phyloP scores from a whole-genome alignment of 2,329 filamentous ascomycete species.

The Alternaria solani region DNA sequence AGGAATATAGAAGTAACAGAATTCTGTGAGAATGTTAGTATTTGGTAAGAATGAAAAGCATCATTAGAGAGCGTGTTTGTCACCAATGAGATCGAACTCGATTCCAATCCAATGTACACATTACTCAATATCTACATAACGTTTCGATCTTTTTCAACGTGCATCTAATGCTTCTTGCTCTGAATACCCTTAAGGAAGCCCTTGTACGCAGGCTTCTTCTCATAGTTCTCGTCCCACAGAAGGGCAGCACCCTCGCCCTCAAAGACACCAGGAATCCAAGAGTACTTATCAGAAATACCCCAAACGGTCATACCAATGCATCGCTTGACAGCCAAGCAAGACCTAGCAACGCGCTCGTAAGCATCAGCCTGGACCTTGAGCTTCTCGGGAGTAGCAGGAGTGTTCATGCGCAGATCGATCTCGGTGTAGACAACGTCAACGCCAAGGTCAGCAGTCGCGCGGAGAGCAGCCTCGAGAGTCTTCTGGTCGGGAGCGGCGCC shows the following conservation, averaged over 20 bases:
- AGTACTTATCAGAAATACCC: slow-evolving; percentile 54
- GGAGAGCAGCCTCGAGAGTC: slow-evolving; percentile 58
- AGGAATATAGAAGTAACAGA: too few species aligned
- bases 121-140: not conserved
- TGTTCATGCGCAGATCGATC: slow-evolving; percentile 64
- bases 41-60: not conserved
- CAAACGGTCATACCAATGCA: slow-evolving; percentile 59
- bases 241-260: slow-evolving; percentile 48
- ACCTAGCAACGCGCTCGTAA: slow-evolving; percentile 53
- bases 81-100: not conserved
- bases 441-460: slow-evolving; percentile 61
- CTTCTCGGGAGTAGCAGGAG: slow-evolving; percentile 57
- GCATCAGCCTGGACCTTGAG: slow-evolving; percentile 59
- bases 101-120: not conserved
- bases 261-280: slow-evolving; percentile 52
- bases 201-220: slow-evolving; percentile 50
- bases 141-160: not conserved
- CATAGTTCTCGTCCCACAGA: slow-evolving; percentile 43
- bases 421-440: slow-evolving; percentile 70
- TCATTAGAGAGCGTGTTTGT: not conserved
- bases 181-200: slow-evolving; percentile 39
- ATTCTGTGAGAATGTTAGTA: not conserved
- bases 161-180: slow-evolving; percentile 18
- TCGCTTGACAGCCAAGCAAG: slow-evolving; percentile 47
- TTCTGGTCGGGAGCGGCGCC: slow-evolving; percentile 55